Conservation (phyloP, 108 stramenopile species). For the Chaetoceros tenuissimus region DNA sequence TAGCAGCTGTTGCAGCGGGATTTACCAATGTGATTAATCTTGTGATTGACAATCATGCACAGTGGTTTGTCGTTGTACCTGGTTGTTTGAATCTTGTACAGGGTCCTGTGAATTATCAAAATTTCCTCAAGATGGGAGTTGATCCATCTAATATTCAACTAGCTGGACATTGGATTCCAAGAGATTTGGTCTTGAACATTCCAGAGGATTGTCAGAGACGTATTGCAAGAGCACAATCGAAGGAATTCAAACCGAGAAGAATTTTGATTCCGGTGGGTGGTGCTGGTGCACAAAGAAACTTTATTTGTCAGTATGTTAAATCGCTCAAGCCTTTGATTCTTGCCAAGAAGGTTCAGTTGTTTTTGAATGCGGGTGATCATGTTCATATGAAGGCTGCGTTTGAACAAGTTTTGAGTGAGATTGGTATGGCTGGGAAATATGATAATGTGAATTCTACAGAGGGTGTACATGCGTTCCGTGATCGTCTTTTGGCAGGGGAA, state of each 20-base stretch:
- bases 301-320: slow-evolving; percentile 65
- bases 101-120: slow-evolving; percentile 85
- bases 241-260: slow-evolving; percentile 45
- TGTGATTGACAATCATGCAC: slow-evolving; percentile 89
- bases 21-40: slow-evolving; percentile 87
- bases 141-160: slow-evolving; percentile 35
- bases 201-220: slow-evolving; percentile 55
- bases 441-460: slow-evolving; percentile 52
- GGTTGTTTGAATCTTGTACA: slow-evolving; percentile 77
- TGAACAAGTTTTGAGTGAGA: slow-evolving; percentile 49
- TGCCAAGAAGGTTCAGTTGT: slow-evolving; percentile 65
- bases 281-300: slow-evolving; percentile 85
- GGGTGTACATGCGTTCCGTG: slow-evolving; percentile 50
- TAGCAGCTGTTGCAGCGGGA: slow-evolving; percentile 77
- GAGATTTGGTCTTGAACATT: slow-evolving; percentile 68
- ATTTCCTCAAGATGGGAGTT: slow-evolving; percentile 76
- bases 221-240: slow-evolving; percentile 34
- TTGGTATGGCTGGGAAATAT: slow-evolving; percentile 34
- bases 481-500: slow-evolving; percentile 38
- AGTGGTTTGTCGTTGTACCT: slow-evolving; percentile 88
- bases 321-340: slow-evolving; percentile 42
- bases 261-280: slow-evolving; percentile 87
- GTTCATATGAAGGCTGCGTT: slow-evolving; percentile 78
- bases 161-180: slow-evolving; percentile 85
- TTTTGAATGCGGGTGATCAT: slow-evolving; percentile 91